phyloP scores from a whole-genome alignment of 2,329 filamentous ascomycete species.

The Colletotrichum abscissum region DNA sequence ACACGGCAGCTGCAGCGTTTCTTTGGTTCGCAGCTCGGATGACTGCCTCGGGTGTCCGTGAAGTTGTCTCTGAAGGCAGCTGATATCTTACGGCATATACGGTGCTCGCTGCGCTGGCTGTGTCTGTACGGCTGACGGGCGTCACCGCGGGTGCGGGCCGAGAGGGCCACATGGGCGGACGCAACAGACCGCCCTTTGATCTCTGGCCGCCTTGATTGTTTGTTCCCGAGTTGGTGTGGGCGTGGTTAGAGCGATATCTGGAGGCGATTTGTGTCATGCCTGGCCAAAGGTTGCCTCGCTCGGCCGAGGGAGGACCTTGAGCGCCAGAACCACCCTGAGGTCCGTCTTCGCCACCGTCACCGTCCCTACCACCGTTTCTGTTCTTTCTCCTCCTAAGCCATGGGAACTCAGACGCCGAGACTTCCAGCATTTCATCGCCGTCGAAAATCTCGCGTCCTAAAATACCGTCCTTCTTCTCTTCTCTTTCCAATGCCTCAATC shows the following conservation, averaged over 20 bases:
- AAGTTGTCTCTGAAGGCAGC: slow-evolving; percentile 62
- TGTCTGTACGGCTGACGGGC: slow-evolving; percentile 71
- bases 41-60: slow-evolving; percentile 19
- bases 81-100: slow-evolving; percentile 73
- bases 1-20: slow-evolving; percentile 3
- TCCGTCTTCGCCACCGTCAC: slow-evolving; percentile 33
- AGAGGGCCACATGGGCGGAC: slow-evolving; percentile 65
- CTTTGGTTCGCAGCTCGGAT: slow-evolving; percentile 24
- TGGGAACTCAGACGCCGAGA: slow-evolving; percentile 61
- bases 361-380: slow-evolving; percentile 45
- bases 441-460: slow-evolving; percentile 92
- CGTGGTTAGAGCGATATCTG: slow-evolving; percentile 44
- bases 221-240: not conserved
- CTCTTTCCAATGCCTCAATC: slow-evolving; percentile 90
- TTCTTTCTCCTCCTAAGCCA: slow-evolving; percentile 54
- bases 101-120: slow-evolving; percentile 72
- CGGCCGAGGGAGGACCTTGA: slow-evolving; percentile 37
- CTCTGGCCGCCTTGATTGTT: slow-evolving; percentile 40
- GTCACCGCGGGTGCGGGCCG: slow-evolving; percentile 66
- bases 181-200: slow-evolving; percentile 51
- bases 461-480: slow-evolving; percentile 94
- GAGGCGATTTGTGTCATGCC: slow-evolving; percentile 52
- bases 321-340: slow-evolving; percentile 35
- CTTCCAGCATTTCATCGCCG: slow-evolving; percentile 90
- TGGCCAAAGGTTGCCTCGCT: slow-evolving; percentile 51